Percentiles rank a stretch among this genome's conserved stretches.
Conservation (phyloP, 2,329 filamentous ascomycete species). For the Ascochyta fabae region DNA sequence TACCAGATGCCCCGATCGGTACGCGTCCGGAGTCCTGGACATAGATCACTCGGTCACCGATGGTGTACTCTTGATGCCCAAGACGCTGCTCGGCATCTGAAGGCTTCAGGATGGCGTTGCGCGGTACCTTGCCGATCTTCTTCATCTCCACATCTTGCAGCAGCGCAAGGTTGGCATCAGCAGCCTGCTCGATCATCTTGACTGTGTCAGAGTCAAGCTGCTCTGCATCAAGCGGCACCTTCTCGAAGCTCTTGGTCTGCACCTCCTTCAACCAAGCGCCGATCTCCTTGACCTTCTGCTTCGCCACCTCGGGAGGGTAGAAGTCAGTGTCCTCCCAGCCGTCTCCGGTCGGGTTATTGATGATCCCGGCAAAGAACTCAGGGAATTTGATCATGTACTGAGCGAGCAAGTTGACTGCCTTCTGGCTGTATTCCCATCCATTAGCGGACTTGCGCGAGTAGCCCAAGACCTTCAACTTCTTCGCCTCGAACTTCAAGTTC, state of each 20-base stretch:
- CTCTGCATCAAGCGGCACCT: constrained; percentile 93
- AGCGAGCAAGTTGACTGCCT: constrained; percentile 79
- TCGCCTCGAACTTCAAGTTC: constrained; percentile 95
- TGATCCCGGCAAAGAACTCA: constrained; percentile 90
- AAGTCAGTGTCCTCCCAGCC: constrained; percentile 86
- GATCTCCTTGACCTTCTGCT: constrained; percentile 88
- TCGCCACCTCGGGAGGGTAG: constrained; percentile 76
- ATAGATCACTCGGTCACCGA: constrained; percentile 93
- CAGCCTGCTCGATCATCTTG: constrained; percentile 76
- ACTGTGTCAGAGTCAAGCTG: constrained; percentile 94
- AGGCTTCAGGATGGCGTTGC: constrained; percentile 89
- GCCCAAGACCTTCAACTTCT: constrained; percentile 92
- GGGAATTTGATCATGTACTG: constrained; percentile 95
- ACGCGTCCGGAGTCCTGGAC: constrained; percentile 93
- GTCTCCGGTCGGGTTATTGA: constrained; percentile 82
- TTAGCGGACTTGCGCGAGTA: constrained; percentile 86
- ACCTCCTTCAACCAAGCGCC: constrained; percentile 90
- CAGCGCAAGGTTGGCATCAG: constrained; percentile 60
- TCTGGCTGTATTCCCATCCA: constrained; percentile 94
- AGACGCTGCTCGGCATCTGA: constrained; percentile 93
- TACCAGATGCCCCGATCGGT: constrained; percentile 88
- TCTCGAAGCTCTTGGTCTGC: constrained; percentile 90
- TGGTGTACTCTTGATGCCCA: constrained; percentile 78
- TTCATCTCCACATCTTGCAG: constrained; percentile 60
- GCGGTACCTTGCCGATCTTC: constrained; percentile 80